Evolutionary conservation across 495 filamentous ascomycete genomes (phyloP).

Genomic region (Aspergillus ellipticus): DNA sequence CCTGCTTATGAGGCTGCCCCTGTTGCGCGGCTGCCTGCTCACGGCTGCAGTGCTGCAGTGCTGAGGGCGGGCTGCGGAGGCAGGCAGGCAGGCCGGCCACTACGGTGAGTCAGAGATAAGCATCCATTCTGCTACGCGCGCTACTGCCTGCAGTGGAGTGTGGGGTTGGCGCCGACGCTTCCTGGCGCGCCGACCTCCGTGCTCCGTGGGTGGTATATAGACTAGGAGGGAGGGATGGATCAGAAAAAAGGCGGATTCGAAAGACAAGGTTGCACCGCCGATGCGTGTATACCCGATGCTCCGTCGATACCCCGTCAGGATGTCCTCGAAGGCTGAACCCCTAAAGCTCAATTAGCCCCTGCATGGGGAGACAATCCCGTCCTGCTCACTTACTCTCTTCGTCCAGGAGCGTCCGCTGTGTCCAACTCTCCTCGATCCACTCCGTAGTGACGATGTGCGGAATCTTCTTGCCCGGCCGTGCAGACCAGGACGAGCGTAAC

Average conservation of each 20-base stretch:
- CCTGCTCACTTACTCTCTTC: conserved; percentile 54
- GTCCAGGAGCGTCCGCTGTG: conserved; percentile 72
- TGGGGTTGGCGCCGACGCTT: no score
- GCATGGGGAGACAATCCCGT: not conserved
- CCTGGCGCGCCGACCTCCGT: no score
- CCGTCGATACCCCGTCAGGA: not conserved
- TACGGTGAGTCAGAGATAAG: not conserved
- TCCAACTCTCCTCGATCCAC: conserved; percentile 83
- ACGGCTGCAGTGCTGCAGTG: no score
- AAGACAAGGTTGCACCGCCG: not conserved
- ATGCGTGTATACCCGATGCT: not conserved
- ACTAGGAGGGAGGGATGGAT: no score
- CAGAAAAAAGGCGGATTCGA: not conserved
- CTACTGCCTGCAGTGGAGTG: no score
- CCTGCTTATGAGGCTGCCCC: not conserved
- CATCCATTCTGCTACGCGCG: not conserved
- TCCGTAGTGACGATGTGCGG: conserved; percentile 66
- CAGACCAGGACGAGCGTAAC: conserved; percentile 28
- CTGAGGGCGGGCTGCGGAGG: no score
- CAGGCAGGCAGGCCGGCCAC: no score
- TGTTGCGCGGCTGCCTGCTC: not conserved
- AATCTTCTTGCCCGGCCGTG: conserved; percentile 37
- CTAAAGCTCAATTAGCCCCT: not conserved
- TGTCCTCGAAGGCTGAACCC: not conserved
- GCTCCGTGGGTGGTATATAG: no score